Conservation (phyloP, 441 rosid genomes). For the Adansonia rubrostipa region DNA sequence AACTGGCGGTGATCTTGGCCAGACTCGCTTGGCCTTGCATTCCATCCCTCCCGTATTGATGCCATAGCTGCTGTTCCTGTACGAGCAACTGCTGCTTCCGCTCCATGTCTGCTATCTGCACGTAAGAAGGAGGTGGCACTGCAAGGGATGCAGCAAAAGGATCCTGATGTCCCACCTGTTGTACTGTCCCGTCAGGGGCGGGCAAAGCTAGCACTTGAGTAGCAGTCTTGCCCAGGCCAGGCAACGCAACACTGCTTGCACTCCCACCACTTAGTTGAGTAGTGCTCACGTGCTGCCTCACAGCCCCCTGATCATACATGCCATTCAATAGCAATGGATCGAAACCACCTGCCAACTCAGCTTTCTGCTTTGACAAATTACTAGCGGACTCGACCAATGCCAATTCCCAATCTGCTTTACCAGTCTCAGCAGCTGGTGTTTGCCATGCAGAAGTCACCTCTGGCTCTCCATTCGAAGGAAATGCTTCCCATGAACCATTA, state of each 20-base stretch:
- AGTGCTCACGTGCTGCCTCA: slow-evolving; percentile 67
- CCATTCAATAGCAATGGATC: slow-evolving; percentile 67
- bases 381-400: slow-evolving; percentile 66
- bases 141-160: slow-evolving; percentile 58
- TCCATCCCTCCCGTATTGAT: slow-evolving; percentile 54
- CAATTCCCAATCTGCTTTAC: slow-evolving; percentile 74
- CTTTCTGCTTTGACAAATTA: slow-evolving; percentile 57
- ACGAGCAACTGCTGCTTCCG: slow-evolving; percentile 56
- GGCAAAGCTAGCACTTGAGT: slow-evolving; percentile 58
- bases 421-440: slow-evolving; percentile 72
- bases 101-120: slow-evolving; percentile 71
- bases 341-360: slow-evolving; percentile 61
- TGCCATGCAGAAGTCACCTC: slow-evolving; percentile 80
- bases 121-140: slow-evolving; percentile 66
- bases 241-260: slow-evolving; percentile 76
- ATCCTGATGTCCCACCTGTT: slow-evolving; percentile 52
- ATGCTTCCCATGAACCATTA: slow-evolving; percentile 66
- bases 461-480: slow-evolving; percentile 48
- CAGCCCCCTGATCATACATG: slow-evolving; percentile 81
- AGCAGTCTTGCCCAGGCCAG: slow-evolving; percentile 41
- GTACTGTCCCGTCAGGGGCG: slow-evolving; percentile 61
- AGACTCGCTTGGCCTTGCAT: slow-evolving; percentile 61
- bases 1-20: slow-evolving; percentile 38
- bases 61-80: slow-evolving; percentile 62
- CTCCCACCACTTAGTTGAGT: slow-evolving; percentile 64